These are phyloP conservation scores for Termitomyces sp. DNA, from an alignment of 768 basidiomycete genomes.

Conservation along the genomic window DNA sequence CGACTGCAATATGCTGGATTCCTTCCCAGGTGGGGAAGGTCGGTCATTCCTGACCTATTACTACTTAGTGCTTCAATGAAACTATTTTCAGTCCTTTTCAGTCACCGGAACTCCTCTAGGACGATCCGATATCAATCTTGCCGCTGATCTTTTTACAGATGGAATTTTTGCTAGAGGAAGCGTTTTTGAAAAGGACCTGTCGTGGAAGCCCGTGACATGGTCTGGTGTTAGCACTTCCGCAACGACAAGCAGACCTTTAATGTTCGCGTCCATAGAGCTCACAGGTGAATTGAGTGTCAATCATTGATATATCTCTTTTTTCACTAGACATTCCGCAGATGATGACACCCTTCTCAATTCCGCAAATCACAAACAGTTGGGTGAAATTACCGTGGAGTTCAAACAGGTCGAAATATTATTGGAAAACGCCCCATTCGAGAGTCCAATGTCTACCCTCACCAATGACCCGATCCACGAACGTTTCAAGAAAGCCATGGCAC, in stretches of 20 bases:
- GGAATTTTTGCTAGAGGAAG: background rate
- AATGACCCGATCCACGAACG: constrained; percentile 3
- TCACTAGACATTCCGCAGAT: background rate
- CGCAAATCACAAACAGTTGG: background rate
- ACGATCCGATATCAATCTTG: background rate
- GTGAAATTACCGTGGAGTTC: background rate
- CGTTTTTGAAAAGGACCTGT: background rate
- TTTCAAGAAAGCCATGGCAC: constrained; percentile 6
- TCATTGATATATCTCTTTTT: background rate
- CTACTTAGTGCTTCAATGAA: background rate
- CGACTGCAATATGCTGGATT: constrained; percentile 17
- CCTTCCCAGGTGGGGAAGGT: constrained; percentile 20
- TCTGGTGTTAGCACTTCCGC: background rate
- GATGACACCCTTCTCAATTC: constrained; percentile 4
- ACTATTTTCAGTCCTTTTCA: background rate
- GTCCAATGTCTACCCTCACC: background rate
- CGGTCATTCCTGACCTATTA: background rate
- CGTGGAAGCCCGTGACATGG: background rate
- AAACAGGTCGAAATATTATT: background rate
- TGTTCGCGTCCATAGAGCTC: constrained; percentile 4
- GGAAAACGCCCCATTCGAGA: background rate
- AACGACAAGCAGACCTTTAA: background rate
- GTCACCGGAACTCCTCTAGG: background rate
- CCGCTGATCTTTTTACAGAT: background rate
- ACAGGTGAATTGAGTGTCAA: background rate